phyloP scores from a whole-genome alignment of 768 basidiomycete species.

The Porphyrellus cyaneotinctus region DNA sequence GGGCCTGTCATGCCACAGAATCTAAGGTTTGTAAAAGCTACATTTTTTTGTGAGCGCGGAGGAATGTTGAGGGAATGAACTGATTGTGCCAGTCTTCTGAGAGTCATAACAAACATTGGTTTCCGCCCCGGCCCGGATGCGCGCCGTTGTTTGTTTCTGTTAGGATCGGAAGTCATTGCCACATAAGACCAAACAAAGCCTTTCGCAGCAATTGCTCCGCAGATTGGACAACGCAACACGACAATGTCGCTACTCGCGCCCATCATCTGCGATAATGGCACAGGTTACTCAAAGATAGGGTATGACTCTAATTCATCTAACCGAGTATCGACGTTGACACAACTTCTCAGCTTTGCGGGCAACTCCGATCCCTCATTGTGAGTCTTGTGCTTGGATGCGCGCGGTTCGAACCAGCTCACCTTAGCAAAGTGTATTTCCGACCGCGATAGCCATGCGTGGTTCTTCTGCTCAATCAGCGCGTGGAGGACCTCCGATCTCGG shows the following conservation, averaged over 20 bases:
- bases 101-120: no score
- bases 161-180: no score
- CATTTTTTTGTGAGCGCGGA: not conserved
- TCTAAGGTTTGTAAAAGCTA: not conserved
- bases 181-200: no score
- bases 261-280: constrained; percentile 98
- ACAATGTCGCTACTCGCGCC: constrained; percentile 85
- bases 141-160: no score
- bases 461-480: constrained; percentile 55
- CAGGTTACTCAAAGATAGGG: constrained; percentile 97
- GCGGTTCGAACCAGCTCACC: constrained; percentile 6
- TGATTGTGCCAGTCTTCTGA: not conserved
- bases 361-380: constrained; percentile 99
- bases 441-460: constrained; percentile 87
- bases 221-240: no score
- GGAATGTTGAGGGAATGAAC: not conserved
- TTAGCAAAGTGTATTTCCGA: constrained; percentile 81
- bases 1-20: not conserved
- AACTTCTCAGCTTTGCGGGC: constrained; percentile 75
- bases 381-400: constrained; percentile 31
- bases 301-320: constrained; percentile 35
- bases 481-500: constrained; percentile 72
- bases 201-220: no score
- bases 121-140: no score
- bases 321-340: constrained; percentile 9